Evolutionary conservation across 768 basidiomycete genomes (phyloP), one percentile per base, ranked within the genome.

Genomic region (Pilatotrama ljubarskyi): DNA sequence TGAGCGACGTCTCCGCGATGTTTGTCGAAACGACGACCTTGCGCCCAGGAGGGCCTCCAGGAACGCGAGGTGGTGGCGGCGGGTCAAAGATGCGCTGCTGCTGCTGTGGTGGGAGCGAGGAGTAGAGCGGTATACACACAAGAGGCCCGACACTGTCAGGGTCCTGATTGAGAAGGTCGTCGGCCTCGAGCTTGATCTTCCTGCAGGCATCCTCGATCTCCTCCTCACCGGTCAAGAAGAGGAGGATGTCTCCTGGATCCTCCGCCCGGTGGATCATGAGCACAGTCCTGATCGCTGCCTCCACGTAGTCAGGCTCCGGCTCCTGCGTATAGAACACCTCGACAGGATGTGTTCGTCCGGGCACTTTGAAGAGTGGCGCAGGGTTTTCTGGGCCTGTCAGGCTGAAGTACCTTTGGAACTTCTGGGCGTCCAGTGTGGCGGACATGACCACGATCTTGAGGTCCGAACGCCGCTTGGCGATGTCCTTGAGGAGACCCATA

Each of bases 371-470:
- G 13, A 72, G 55, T 1, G 70, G 70, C 15, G 69, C 69, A 10
- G 66, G 61, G 40, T 64, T 55, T 4, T 57, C 61, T 1, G 59
- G 42, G 8, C 62, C 56, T 8, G 43, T 24, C 6, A 68, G 69
- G 38, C 80, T 81, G 71, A 98, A 98, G 80, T 98, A 99, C 68
- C 88, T 91, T 73, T 95, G 94, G 76, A 98, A 98, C 73, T 98
- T 98, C 70, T 90, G 82, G 0, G 96, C 93, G 69, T 98, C 96
- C 18, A 99, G 87, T 1, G 97, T 99, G 15, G 97, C 97, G 38
- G 91, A 94, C 96, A 99, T 99, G 80, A 99, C 77, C 63, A 99
- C 95, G 73, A 98, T 88, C 78, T 97, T 98, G 64, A 99, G 85
- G 73, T 99, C 96, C 1, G 82, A 62, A 35, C 97, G 86, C 63